A percentile compares a stretch with the other conserved stretches of the same genome.
Conservation (phyloP, 1,284 basidiomycete genomes). For the Hemileccinum hortonii region DNA sequence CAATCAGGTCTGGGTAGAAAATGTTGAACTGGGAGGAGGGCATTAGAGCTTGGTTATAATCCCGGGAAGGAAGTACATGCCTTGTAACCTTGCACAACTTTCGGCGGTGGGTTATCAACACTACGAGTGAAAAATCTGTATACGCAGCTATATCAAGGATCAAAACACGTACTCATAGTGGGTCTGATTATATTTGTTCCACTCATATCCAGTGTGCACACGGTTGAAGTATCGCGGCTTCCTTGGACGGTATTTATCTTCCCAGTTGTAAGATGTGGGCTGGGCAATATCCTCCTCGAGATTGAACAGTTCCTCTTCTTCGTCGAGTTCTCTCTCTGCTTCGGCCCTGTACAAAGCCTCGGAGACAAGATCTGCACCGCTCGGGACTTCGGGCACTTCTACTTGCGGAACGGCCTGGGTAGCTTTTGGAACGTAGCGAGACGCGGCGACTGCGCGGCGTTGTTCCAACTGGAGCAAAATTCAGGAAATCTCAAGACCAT, state of each 20-base stretch:
- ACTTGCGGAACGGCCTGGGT: conserved; percentile 50
- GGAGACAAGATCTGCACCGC: conserved; percentile 76
- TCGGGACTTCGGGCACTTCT: conserved; percentile 49
- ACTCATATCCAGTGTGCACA: conserved; percentile 99
- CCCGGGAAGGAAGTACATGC: conserved; percentile 39
- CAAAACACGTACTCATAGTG: conserved; percentile 88
- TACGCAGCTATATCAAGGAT: neutral
- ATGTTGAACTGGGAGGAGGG: conserved; percentile 76
- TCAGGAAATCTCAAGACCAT: conserved; percentile 6
- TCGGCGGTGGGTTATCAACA: conserved; percentile 94
- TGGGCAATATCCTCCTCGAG: conserved; percentile 83
- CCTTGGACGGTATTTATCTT: conserved; percentile 97
- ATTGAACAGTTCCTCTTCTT: conserved; percentile 93
- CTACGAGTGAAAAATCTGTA: conserved; percentile 40
- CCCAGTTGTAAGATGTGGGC: conserved; percentile 91
- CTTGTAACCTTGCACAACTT: conserved; percentile 99
- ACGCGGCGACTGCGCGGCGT: conserved; percentile 75
- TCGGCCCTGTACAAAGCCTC: conserved; percentile 85
- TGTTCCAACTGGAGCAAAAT: conserved; percentile 59
- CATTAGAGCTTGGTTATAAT: conserved; percentile 19
- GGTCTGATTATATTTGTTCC: conserved; percentile 99
- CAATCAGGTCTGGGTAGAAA: conserved; percentile 95
- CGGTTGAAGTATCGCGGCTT: conserved; percentile 99
- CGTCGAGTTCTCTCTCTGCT: conserved; percentile 89
- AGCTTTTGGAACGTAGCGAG: conserved; percentile 81